Evolutionary conservation across 768 basidiomycete species (phyloP).

Genomic region (Botryobasidium botryosum): DNA sequence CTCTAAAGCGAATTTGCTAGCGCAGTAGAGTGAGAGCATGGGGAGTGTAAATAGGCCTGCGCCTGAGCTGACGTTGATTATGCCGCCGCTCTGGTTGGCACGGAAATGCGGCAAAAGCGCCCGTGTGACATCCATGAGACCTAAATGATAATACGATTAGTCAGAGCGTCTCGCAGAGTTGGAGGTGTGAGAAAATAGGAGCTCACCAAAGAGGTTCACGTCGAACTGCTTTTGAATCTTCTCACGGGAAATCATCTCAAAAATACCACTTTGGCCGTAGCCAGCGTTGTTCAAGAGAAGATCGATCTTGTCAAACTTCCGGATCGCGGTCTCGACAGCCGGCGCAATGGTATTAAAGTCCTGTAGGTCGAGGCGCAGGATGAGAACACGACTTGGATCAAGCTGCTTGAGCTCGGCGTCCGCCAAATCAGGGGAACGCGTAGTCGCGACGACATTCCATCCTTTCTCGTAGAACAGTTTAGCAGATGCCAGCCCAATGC

Average conservation of each 20-base stretch:
- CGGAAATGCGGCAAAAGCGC: too few relatives aligned
- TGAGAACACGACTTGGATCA: slow-evolving; percentile 10
- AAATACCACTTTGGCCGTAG: slow-evolving; percentile 13
- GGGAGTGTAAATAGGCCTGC: too few relatives aligned
- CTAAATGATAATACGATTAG: too few relatives aligned
- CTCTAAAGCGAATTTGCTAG: too few relatives aligned
- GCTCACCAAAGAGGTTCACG: slow-evolving; percentile 15
- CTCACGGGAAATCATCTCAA: slow-evolving; percentile 15
- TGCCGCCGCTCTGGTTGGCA: too few relatives aligned
- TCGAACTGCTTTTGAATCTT: slow-evolving; percentile 14
- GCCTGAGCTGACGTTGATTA: too few relatives aligned
- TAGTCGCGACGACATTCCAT: slow-evolving; percentile 17
- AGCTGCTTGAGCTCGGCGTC: too few relatives aligned
- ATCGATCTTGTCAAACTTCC: slow-evolving; percentile 11
- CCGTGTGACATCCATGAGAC: too few relatives aligned
- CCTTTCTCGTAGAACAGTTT: slow-evolving; percentile 13
- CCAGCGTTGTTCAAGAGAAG: slow-evolving; percentile 16
- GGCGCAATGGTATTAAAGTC: slow-evolving; percentile 11
- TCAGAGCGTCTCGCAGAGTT: too few relatives aligned
- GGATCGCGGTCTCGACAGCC: slow-evolving; percentile 10
- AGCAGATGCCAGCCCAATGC: slow-evolving; percentile 16
- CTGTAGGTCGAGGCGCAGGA: slow-evolving; percentile 12
- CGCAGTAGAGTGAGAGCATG: too few relatives aligned
- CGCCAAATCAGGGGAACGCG: slow-evolving; percentile 13
- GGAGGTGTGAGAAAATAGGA: too few relatives aligned